Conservation (phyloP, 192 early-diverging fungal species). For the Borealophlyctis nickersoniae region DNA sequence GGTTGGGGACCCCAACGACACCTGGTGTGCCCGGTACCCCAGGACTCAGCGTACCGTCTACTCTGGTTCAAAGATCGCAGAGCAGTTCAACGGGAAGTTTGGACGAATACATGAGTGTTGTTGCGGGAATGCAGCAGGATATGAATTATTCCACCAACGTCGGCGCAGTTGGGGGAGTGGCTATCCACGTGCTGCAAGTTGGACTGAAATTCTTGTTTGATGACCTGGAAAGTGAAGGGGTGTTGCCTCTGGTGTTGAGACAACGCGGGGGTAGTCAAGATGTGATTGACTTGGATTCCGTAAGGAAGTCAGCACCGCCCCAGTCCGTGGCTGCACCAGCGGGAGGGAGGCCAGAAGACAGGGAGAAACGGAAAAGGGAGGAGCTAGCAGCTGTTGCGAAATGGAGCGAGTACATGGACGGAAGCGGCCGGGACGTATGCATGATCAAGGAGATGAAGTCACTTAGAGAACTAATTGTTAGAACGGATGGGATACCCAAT, state of each 20-base stretch:
- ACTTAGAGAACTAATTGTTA: conserved; percentile 46
- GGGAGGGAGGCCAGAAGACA: conserved; percentile 5
- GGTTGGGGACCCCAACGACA: no score
- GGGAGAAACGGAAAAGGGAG: conserved; percentile 7
- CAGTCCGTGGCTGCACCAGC: conserved; percentile 1
- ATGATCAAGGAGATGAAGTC: conserved; percentile 46
- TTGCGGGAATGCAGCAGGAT: neutral
- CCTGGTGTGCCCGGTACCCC: no score
- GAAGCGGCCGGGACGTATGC: conserved; percentile 46
- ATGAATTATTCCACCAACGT: conserved; percentile 1
- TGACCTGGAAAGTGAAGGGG: conserved; percentile 23
- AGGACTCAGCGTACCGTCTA: no score
- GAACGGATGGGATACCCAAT: conserved; percentile 44
- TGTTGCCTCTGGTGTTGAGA: conserved; percentile 5
- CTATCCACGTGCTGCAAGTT: conserved; percentile 28
- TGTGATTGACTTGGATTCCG: conserved; percentile 1
- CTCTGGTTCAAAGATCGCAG: no score
- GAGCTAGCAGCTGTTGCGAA: conserved; percentile 13
- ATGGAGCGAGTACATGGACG: conserved; percentile 52
- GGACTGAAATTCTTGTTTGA: conserved; percentile 47
- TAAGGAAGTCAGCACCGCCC: no score
- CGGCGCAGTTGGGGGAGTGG: conserved; percentile 4
- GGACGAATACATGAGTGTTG: conserved; percentile 33
- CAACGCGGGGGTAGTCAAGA: conserved; percentile 12
- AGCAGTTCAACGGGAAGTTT: conserved; percentile 16